Conservation (phyloP, 2,329 filamentous ascomycete genomes). For the Paraconiothyrium brasiliense region DNA sequence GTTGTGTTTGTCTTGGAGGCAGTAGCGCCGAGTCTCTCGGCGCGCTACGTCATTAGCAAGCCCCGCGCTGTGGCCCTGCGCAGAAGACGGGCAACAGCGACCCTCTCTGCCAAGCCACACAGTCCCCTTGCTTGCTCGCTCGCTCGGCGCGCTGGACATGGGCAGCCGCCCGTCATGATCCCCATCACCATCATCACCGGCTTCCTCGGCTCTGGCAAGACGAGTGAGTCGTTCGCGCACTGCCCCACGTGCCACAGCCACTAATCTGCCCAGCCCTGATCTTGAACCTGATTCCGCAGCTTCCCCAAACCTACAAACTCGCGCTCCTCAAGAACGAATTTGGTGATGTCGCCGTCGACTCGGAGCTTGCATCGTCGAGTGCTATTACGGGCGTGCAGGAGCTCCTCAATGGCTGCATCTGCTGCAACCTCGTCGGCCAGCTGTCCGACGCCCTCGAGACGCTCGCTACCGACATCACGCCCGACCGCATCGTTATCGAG, state of each 20-base stretch:
- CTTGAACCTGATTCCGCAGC: conserved; percentile 90
- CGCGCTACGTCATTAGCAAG: conserved; percentile 17
- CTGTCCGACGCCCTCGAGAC: conserved; percentile 81
- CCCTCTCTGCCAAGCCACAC: too few species aligned
- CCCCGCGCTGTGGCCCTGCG: conserved; percentile 10
- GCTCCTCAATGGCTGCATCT: conserved; percentile 96
- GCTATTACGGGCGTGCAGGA: conserved; percentile 91
- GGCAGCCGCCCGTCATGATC: conserved; percentile 57
- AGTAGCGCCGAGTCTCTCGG: conserved; percentile 1
- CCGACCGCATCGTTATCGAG: conserved; percentile 92
- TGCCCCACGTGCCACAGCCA: conserved; percentile 10
- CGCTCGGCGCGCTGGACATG: too few species aligned
- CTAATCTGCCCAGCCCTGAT: conserved; percentile 68
- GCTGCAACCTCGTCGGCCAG: conserved; percentile 96
- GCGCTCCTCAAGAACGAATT: conserved; percentile 98
- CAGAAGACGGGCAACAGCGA: too few species aligned
- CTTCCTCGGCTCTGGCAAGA: conserved; percentile 96
- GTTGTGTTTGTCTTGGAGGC: conserved; percentile 20
- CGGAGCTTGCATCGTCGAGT: conserved; percentile 82
- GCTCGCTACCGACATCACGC: conserved; percentile 68
- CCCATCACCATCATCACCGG: conserved; percentile 96
- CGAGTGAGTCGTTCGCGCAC: conserved; percentile 58
- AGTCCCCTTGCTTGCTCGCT: too few species aligned
- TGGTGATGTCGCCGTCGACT: conserved; percentile 92
- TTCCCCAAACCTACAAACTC: conserved; percentile 86